Evolutionary conservation across 148 eudicot species (phyloP).

Genomic region (Camellia sinensis): DNA sequence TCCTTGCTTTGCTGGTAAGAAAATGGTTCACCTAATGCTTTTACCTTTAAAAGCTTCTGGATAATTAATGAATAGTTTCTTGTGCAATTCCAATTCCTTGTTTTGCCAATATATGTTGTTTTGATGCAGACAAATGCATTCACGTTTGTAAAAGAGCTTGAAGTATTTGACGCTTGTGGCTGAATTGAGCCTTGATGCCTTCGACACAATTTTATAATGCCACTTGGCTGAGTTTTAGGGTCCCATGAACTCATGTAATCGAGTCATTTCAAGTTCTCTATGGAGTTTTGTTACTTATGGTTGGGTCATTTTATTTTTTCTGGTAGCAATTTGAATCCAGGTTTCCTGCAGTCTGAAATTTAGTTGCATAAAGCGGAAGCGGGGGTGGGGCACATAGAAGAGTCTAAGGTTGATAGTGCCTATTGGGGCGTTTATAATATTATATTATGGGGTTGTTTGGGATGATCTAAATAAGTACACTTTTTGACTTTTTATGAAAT

Average conservation of each 20-base stretch:
- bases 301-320: neutral
- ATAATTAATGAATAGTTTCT: neutral
- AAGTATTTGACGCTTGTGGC: neutral
- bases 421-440: too few species aligned
- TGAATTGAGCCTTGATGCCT: slow-evolving; percentile 1
- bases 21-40: slow-evolving; percentile 1
- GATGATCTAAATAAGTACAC: too few species aligned
- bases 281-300: neutral
- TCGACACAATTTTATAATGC: neutral
- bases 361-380: too few species aligned
- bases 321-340: neutral
- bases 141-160: neutral
- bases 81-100: neutral
- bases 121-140: neutral
- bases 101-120: neutral
- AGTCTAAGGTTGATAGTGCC: too few species aligned
- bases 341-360: neutral
- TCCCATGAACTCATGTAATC: neutral
- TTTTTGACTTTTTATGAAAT: too few species aligned
- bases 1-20: neutral
- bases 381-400: too few species aligned
- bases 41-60: neutral
- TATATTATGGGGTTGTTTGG: too few species aligned
- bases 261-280: neutral
- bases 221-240: neutral